These are phyloP conservation scores for Conoideocrella luteorostrata DNA, from an alignment of 2,329 filamentous ascomycete species.

Conservation along the genomic window DNA sequence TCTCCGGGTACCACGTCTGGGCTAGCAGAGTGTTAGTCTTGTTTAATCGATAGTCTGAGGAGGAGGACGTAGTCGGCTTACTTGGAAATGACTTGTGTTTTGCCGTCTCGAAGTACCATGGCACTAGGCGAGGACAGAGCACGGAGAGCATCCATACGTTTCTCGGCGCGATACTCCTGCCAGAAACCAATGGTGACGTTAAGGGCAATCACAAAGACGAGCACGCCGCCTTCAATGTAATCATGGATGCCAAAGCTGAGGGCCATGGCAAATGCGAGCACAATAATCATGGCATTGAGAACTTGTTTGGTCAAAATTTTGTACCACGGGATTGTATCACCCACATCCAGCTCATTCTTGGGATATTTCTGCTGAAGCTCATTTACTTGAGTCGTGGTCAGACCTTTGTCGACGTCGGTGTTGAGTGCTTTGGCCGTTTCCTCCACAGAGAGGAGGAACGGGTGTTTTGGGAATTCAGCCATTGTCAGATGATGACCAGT, in stretches of 20 bases:
- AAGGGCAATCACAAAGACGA: slow-evolving; percentile 60
- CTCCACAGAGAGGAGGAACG: slow-evolving; percentile 54
- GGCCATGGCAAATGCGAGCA: slow-evolving; percentile 71
- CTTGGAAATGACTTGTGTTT: slow-evolving; percentile 51
- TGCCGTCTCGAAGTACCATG: slow-evolving; percentile 54
- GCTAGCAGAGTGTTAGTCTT: slow-evolving; percentile 27
- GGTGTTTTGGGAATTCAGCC: slow-evolving; percentile 45
- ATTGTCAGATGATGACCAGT: slow-evolving; percentile 16
- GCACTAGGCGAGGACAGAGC: slow-evolving; percentile 58
- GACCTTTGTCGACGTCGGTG: slow-evolving; percentile 60
- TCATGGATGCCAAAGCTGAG: slow-evolving; percentile 61
- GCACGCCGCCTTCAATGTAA: slow-evolving; percentile 61
- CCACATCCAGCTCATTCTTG: slow-evolving; percentile 64
- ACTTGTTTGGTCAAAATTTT: slow-evolving; percentile 69
- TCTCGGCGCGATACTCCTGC: slow-evolving; percentile 58
- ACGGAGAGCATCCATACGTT: slow-evolving; percentile 59
- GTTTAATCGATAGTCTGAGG: not conserved
- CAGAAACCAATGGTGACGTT: slow-evolving; percentile 64
- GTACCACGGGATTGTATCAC: slow-evolving; percentile 59
- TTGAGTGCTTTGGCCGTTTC: slow-evolving; percentile 57
- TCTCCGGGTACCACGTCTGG: slow-evolving; percentile 66
- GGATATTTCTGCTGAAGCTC: slow-evolving; percentile 55
- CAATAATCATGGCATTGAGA: slow-evolving; percentile 72
- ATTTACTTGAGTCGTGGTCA: slow-evolving; percentile 54
- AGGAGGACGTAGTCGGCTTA: slow-evolving; percentile 26